Base-by-base conservation (phyloP, 139 green algal genomes). In the Auxenochlorella pyrenoidosa region DNA sequence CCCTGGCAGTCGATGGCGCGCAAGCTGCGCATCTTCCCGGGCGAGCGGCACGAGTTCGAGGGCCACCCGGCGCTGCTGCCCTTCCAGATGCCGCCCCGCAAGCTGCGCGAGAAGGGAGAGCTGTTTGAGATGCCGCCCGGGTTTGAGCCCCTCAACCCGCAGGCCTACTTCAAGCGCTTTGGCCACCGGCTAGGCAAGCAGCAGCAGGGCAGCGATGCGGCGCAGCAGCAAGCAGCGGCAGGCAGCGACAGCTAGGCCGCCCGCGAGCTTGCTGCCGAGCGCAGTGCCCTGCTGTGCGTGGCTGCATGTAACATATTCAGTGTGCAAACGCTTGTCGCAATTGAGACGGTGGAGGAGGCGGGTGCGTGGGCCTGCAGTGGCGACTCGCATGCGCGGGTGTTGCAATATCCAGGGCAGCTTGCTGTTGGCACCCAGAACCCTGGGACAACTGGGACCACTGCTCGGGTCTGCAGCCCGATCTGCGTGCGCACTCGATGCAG, bases 1-100 rank as follows among this genome's bases (percentile, higher is more conserved):
- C 72, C n/a, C 24, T 59, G 13, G 36, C 85, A 93, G 86, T 79
- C 82, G 0, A 94, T 96, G 41, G 87, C 95, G 36, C 87, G 93
- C 22, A 98, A 98, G 92, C 93, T 98, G 77, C 93, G 95, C 51
- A 92, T 98, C 21, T 98, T 95, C 75, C 73, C 93, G 13, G 96
- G 93, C 41, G 83, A 88, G 16, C 83, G 95, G 32, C 96, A 98
- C 87, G 89, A 92, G 4, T 97, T 97, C 86, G 84, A 82, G 38
- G 75, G 86, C 21, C 90, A 93, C 47, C 87, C 94, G 24, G 79
- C 91, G 44, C 86, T 98, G 73, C 84, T 95, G 38, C 86, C 92
- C 18, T 95, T 91, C 85, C 43, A 94, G 40, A 90, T 92, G 86
- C 93, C 92, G 24, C 88, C 90, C 18, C 86, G 94, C 34, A 90